A percentile compares a stretch with the other conserved stretches of the same genome.
These are phyloP conservation scores for Melanopsichium pennsylvanicum DNA, from an alignment of 1,284 basidiomycete species.

Conservation along the genomic window DNA sequence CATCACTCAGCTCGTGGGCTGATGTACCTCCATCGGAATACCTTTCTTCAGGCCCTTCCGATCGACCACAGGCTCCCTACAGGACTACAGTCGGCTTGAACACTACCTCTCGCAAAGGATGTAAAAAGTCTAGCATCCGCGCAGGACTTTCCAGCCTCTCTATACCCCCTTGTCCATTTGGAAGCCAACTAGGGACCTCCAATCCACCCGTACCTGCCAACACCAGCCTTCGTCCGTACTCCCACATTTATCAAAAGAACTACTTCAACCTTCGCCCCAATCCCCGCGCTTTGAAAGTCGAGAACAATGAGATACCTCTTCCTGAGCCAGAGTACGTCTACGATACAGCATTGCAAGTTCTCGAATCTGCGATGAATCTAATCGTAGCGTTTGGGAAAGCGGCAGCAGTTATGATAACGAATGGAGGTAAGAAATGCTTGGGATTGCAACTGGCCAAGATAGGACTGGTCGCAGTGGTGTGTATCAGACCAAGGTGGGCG, in stretches of 20 bases:
- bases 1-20: constrained; percentile 5
- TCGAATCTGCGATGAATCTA: constrained; percentile 5
- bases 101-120: too few relatives aligned
- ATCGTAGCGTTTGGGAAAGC: neutral
- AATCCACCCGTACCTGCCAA: neutral
- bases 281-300: neutral
- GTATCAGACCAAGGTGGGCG: constrained; percentile 9
- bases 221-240: constrained; percentile 3
- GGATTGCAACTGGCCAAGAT: constrained; percentile 1
- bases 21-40: neutral
- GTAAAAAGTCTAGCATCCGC: constrained; percentile 1
- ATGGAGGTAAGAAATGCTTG: constrained; percentile 6
- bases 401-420: neutral
- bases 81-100: too few relatives aligned
- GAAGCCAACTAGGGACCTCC: constrained; percentile 5
- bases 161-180: constrained; percentile 12
- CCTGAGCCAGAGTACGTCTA: constrained; percentile 6
- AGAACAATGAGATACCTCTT: constrained; percentile 5
- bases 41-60: too few relatives aligned
- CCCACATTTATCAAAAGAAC: neutral
- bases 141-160: constrained; percentile 7
- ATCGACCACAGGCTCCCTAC: too few relatives aligned
- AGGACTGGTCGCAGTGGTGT: constrained; percentile 1
- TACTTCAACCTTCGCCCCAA: constrained; percentile 7
- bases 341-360: constrained; percentile 1